Conservation (phyloP, 2,329 filamentous ascomycete species). For the Curvularia verruculosa region DNA sequence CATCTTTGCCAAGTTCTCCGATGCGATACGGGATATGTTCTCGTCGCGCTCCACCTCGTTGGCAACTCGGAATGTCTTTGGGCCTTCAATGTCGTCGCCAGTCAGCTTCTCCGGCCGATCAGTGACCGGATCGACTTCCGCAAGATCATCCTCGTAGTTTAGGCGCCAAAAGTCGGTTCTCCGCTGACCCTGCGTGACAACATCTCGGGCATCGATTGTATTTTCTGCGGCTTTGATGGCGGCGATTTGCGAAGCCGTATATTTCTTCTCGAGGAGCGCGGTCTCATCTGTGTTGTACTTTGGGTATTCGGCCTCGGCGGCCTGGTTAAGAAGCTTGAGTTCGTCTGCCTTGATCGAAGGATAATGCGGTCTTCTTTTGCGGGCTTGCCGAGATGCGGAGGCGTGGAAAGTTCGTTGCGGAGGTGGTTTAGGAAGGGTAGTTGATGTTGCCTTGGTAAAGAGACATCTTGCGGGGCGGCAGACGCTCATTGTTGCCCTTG, state of each 20-base stretch:
- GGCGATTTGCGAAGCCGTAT: constrained; percentile 79
- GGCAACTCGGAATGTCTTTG: constrained; percentile 33
- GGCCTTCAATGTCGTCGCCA: constrained; percentile 29
- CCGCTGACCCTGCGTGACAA: constrained; percentile 73
- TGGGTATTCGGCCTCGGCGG: constrained; percentile 54
- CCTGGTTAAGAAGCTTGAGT: constrained; percentile 42
- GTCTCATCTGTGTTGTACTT: constrained; percentile 64
- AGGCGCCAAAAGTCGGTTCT: constrained; percentile 75
- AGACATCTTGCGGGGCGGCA: constrained; percentile 52
- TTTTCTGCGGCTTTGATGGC: constrained; percentile 82
- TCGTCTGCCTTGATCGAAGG: constrained; percentile 54
- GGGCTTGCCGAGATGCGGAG: constrained; percentile 43
- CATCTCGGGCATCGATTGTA: constrained; percentile 74
- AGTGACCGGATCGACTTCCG: constrained; percentile 74
- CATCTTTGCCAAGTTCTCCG: constrained; percentile 45
- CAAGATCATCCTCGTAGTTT: constrained; percentile 76
- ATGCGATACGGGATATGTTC: constrained; percentile 40
- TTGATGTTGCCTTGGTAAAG: constrained; percentile 40
- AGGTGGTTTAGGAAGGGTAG: constrained; percentile 37
- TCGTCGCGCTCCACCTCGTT: constrained; percentile 42
- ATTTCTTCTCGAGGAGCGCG: constrained; percentile 64
- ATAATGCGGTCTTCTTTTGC: constrained; percentile 50
- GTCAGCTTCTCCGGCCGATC: constrained; percentile 61
- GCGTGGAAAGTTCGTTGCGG: constrained; percentile 52
- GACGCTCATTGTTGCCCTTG: constrained; percentile 49